phyloP scores from a whole-genome alignment of 2,329 filamentous ascomycete species.

The Phyllosticta paracitricarpa region DNA sequence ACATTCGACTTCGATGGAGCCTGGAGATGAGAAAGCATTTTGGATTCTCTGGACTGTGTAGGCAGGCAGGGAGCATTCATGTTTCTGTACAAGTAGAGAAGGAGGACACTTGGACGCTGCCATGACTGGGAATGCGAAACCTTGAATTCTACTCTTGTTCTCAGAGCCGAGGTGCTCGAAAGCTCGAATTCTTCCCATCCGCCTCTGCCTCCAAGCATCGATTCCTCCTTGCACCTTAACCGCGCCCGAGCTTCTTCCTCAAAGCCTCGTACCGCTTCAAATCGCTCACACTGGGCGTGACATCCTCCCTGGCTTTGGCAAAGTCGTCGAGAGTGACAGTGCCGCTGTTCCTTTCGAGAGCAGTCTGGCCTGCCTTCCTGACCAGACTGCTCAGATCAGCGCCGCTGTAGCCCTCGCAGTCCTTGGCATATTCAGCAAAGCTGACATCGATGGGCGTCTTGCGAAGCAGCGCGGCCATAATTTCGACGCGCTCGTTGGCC shows the following conservation, averaged over 20 bases:
- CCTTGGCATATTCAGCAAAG: conserved; percentile 56
- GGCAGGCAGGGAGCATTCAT: no score
- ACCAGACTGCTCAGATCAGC: conserved; percentile 53
- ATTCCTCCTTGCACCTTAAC: not conserved
- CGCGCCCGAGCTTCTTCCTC: conserved; percentile 34
- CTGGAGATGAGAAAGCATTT: no score
- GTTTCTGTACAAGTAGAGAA: no score
- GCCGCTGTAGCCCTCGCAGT: conserved; percentile 70
- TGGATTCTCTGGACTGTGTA: no score
- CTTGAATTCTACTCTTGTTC: no score
- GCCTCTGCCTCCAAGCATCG: not conserved
- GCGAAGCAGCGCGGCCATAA: conserved; percentile 59
- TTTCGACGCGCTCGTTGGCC: conserved; percentile 70
- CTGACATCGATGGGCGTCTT: conserved; percentile 43
- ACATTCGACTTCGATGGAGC: no score
- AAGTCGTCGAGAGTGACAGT: conserved; percentile 41
- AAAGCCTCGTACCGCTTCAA: conserved; percentile 47
- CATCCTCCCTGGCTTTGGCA: conserved; percentile 28
- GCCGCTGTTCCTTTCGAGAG: conserved; percentile 38
- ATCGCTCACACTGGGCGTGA: conserved; percentile 46
- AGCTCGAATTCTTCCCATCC: no score
- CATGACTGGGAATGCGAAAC: no score
- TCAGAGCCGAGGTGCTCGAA: no score
- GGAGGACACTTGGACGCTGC: no score
- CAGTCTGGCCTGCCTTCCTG: conserved; percentile 48